phyloP scores from a whole-genome alignment of 176 grass and related monocot species.

The Aechmea fasciata region DNA sequence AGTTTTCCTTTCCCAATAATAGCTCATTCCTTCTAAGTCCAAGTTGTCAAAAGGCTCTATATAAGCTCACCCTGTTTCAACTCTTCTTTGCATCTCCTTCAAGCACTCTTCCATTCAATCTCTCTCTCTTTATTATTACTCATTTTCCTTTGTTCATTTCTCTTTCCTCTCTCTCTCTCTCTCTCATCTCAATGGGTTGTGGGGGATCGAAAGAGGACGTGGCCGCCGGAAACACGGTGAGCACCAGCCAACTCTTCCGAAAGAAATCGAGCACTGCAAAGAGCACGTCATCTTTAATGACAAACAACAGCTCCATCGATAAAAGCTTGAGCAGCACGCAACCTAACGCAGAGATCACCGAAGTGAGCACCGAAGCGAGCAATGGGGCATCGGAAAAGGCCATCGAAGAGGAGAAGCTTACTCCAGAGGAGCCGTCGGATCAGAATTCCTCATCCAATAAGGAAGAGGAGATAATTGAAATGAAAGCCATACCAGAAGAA shows the following conservation, averaged over 20 bases:
- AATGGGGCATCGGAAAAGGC: constrained; percentile 7
- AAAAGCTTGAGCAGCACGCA: constrained; percentile 7
- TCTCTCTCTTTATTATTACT: background rate
- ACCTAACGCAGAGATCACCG: background rate
- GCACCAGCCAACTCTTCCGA: constrained; percentile 35
- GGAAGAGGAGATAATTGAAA: background rate
- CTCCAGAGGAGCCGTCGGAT: constrained; percentile 8
- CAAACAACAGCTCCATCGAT: background rate
- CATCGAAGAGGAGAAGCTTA: background rate
- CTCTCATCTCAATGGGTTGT: constrained; percentile 54
- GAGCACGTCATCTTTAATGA: background rate
- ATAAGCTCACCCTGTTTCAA: constrained; percentile 17
- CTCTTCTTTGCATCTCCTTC: constrained; percentile 30
- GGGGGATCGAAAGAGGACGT: constrained; percentile 80
- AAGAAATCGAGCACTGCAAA: constrained; percentile 31
- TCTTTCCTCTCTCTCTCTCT: constrained; percentile 7
- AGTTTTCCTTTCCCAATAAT: constrained; percentile 4
- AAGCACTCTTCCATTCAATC: constrained; percentile 6
- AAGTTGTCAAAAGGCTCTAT: constrained; percentile 23
- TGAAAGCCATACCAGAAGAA: background rate
- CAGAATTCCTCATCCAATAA: constrained; percentile 19
- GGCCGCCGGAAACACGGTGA: constrained; percentile 48
- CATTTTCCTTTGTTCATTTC: constrained; percentile 21
- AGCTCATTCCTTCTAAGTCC: constrained; percentile 22
- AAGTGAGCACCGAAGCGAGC: background rate